Percentiles rank a stretch among this genome's conserved stretches.
Evolutionary conservation across 2,329 filamentous ascomycete species (phyloP).

Genomic region (Epichloe glyceriae): DNA sequence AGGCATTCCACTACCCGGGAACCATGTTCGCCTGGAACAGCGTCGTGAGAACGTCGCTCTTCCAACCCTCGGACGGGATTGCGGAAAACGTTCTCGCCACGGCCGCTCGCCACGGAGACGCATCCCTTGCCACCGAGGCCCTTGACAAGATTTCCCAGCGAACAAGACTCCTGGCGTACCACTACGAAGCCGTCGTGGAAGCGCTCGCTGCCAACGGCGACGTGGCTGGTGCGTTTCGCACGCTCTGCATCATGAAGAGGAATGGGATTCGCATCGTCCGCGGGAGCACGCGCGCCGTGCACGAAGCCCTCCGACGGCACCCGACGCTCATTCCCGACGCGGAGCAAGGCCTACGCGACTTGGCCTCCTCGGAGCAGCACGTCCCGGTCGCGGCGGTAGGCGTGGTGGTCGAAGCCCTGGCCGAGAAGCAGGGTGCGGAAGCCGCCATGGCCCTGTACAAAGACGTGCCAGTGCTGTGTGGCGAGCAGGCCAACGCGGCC

Average conservation of each 20-base stretch:
- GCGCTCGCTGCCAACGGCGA: conserved; percentile 51
- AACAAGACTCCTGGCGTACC: conserved; percentile 45
- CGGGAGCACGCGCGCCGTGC: conserved; percentile 52
- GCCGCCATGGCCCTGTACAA: conserved; percentile 21
- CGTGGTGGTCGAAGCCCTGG: conserved; percentile 23
- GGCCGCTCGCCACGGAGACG: conserved; percentile 56
- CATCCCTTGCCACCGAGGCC: conserved; percentile 55
- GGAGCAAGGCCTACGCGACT: conserved; percentile 40
- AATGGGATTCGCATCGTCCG: conserved; percentile 36
- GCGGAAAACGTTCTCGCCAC: conserved; percentile 58
- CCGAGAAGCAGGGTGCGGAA: conserved; percentile 16
- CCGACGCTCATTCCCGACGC: conserved; percentile 34
- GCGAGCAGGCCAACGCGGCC: conserved; percentile 13
- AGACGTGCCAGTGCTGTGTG: conserved; percentile 16
- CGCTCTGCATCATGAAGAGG: conserved; percentile 61
- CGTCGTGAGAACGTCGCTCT: conserved; percentile 35
- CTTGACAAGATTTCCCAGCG: conserved; percentile 34
- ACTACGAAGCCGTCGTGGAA: conserved; percentile 71
- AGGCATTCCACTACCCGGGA: conserved; percentile 47
- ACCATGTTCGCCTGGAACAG: conserved; percentile 60
- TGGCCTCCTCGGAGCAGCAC: conserved; percentile 25
- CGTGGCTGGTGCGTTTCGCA: conserved; percentile 51
- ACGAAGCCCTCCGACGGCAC: conserved; percentile 36
- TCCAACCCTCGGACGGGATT: conserved; percentile 42
- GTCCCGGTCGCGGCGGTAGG: conserved; percentile 25